These are phyloP conservation scores for Colletotrichum gloeosporioides DNA, from an alignment of 2,329 filamentous ascomycete genomes.

Conservation along the genomic window DNA sequence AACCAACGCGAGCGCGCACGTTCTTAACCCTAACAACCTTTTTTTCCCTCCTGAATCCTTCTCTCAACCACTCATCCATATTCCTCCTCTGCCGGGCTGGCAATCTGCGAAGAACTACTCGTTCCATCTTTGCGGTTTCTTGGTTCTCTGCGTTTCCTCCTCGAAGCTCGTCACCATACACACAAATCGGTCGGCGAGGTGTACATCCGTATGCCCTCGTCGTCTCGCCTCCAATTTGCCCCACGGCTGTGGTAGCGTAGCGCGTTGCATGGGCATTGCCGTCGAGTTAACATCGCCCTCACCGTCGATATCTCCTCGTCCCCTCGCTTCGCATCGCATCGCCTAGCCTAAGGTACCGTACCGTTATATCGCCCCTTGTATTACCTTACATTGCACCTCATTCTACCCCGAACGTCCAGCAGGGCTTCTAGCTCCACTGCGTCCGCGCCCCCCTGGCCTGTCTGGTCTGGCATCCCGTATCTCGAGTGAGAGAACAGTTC, in stretches of 20 bases:
- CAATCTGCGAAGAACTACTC: not conserved
- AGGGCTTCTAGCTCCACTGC: constrained; percentile 13
- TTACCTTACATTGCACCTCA: constrained; percentile 19
- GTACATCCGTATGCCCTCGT: not conserved
- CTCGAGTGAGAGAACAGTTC: not conserved
- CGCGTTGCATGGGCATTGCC: constrained; percentile 16
- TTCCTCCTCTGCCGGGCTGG: not conserved
- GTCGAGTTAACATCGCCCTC: not conserved
- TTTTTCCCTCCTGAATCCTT: not conserved
- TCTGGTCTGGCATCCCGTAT: not conserved
- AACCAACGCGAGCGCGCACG: not conserved
- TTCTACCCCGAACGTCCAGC: constrained; percentile 18
- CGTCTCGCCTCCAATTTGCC: constrained; percentile 6
- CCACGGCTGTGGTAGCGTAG: constrained; percentile 16
- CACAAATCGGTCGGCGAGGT: not conserved
- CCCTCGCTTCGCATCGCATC: constrained; percentile 6
- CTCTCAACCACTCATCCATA: not conserved
- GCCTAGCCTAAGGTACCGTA: constrained; percentile 12
- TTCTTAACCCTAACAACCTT: constrained; percentile 7
- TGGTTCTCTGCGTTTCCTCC: not conserved
- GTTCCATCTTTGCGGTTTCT: not conserved
- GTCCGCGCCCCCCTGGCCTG: constrained; percentile 2
- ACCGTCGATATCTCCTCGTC: not conserved
- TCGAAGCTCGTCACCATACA: not conserved
- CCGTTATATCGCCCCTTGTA: constrained; percentile 16